These are phyloP conservation scores for Pseudomonodictys pantanalensis DNA, from an alignment of 495 filamentous ascomycete genomes.

Conservation along the genomic window DNA sequence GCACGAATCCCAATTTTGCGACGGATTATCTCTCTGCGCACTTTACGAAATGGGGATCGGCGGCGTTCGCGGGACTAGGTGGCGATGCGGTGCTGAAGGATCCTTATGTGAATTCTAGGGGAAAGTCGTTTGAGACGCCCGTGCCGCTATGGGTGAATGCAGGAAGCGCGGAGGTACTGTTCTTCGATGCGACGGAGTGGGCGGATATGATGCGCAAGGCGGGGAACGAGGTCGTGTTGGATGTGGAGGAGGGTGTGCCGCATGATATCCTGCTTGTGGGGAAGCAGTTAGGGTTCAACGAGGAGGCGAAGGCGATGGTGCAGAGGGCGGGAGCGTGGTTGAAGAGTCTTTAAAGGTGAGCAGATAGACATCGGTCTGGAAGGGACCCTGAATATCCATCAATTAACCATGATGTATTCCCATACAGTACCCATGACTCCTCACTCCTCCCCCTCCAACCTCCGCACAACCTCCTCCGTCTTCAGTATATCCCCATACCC, in stretches of 20 bases:
- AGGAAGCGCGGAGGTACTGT: constrained; percentile 46
- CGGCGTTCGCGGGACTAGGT: constrained; percentile 33
- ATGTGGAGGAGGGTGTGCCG: constrained; percentile 37
- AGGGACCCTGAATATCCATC: not conserved
- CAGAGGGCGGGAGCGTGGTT: constrained; percentile 42
- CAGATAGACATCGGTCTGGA: not conserved
- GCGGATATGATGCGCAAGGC: constrained; percentile 35
- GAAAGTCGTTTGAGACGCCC: constrained; percentile 41
- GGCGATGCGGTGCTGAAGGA: constrained; percentile 21
- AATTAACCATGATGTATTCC: no score
- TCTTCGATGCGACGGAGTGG: constrained; percentile 38
- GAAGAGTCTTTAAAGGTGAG: constrained; percentile 16
- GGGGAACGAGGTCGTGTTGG: constrained; percentile 39
- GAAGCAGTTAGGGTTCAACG: constrained; percentile 37
- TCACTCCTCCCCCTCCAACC: constrained; percentile 15
- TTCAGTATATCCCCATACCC: constrained; percentile 41
- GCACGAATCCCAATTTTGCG: constrained; percentile 37
- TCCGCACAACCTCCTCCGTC: constrained; percentile 37
- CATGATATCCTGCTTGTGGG: constrained; percentile 47
- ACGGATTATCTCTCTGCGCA: constrained; percentile 42
- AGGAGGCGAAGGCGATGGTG: constrained; percentile 36
- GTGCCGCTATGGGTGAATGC: constrained; percentile 42
- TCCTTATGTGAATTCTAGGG: constrained; percentile 40
- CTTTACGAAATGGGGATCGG: constrained; percentile 42
- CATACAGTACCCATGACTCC: not conserved